Evolutionary conservation across 768 basidiomycete species (phyloP).

Genomic region (Epithele typhae): DNA sequence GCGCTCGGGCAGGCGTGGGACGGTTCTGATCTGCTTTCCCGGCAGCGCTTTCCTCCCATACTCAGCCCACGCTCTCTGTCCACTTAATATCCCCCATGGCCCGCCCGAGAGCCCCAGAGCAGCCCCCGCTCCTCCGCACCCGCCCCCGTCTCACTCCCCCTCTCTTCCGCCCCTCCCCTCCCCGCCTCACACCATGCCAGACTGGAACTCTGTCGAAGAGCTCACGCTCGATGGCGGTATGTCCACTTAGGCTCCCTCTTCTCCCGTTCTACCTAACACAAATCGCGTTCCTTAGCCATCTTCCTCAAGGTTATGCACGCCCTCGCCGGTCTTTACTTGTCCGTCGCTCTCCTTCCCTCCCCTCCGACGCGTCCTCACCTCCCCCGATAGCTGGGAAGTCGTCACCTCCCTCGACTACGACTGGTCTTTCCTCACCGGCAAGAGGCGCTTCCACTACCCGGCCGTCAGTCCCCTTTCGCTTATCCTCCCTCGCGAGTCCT

Average conservation of each 20-base stretch:
- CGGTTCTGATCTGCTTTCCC: not conserved
- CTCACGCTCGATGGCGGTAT: slow-evolving; percentile 33
- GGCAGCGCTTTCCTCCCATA: not conserved
- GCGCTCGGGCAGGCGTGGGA: not conserved
- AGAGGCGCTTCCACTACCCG: slow-evolving; percentile 42
- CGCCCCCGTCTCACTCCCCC: slow-evolving; percentile 9
- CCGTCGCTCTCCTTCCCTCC: not conserved
- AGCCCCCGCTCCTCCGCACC: slow-evolving; percentile 6
- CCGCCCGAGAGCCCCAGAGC: slow-evolving; percentile 1
- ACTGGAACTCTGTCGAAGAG: slow-evolving; percentile 36
- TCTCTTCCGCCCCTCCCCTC: not conserved
- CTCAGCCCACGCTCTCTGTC: not conserved
- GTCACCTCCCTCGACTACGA: slow-evolving; percentile 40
- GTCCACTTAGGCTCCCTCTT: slow-evolving; percentile 8
- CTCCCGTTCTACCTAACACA: not conserved
- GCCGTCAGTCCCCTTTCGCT: slow-evolving; percentile 32
- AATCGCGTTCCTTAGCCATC: slow-evolving; percentile 23
- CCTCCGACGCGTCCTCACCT: not conserved
- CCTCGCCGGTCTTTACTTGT: slow-evolving; percentile 42
- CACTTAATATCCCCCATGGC: slow-evolving; percentile 10
- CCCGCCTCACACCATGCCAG: slow-evolving; percentile 1
- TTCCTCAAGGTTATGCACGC: slow-evolving; percentile 40
- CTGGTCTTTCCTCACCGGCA: slow-evolving; percentile 35
- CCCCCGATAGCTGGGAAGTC: slow-evolving; percentile 38
- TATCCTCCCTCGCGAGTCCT: too few relatives aligned